Percentiles rank a stretch among this genome's conserved stretches.
phyloP scores from a whole-genome alignment of 352 stramenopile species.

The Phytophthora nicotianae region DNA sequence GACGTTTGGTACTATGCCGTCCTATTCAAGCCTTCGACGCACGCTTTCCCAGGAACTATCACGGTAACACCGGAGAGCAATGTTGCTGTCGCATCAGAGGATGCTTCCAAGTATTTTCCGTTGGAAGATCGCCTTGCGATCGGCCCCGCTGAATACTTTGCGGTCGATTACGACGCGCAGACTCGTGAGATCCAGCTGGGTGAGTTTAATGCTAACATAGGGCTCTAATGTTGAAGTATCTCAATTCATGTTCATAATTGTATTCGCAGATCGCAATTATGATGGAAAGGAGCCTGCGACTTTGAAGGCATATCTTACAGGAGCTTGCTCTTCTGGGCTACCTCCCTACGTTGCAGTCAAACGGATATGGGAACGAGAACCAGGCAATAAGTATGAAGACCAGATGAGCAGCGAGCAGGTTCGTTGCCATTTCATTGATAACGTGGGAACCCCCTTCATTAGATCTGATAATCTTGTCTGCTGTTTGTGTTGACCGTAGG shows the following conservation, averaged over 20 bases:
- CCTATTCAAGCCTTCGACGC: conserved; percentile 62
- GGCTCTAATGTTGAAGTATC: background rate
- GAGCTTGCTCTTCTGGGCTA: conserved; percentile 43
- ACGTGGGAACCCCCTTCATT: background rate
- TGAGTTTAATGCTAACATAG: conserved; percentile 21
- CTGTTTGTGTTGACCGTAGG: conserved; percentile 34
- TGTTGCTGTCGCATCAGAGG: conserved; percentile 43
- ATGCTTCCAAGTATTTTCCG: conserved; percentile 67
- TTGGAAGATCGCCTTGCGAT: conserved; percentile 66
- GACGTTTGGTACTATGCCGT: conserved; percentile 81
- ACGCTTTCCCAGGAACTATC: conserved; percentile 56
- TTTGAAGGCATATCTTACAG: conserved; percentile 58
- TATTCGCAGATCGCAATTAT: conserved; percentile 60
- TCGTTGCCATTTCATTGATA: conserved; percentile 1
- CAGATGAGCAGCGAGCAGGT: conserved; percentile 79
- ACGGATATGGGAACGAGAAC: conserved; percentile 71
- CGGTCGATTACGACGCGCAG: conserved; percentile 41
- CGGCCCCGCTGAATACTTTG: conserved; percentile 58
- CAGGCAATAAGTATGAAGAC: conserved; percentile 87
- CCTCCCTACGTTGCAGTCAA: conserved; percentile 72
- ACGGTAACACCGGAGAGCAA: conserved; percentile 44
- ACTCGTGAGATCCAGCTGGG: conserved; percentile 53
- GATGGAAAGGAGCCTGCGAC: conserved; percentile 46
- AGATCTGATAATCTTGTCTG: conserved; percentile 7
- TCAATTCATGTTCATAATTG: conserved; percentile 3